Conservation (phyloP, 2,329 filamentous ascomycete species). For the Calonectria fujianensis region DNA sequence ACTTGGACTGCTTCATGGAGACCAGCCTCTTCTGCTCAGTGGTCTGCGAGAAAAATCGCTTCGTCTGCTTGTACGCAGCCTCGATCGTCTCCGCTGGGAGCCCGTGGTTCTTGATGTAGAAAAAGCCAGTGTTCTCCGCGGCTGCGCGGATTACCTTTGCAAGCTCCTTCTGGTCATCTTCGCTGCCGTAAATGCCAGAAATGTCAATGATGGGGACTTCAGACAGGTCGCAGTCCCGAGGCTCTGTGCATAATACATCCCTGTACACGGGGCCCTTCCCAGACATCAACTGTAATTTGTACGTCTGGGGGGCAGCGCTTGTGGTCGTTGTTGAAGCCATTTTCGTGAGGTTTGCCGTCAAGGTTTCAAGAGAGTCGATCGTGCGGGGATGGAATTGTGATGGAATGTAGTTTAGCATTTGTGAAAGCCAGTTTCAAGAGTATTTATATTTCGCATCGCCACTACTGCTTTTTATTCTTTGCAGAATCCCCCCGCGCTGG, state of each 20-base stretch:
- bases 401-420: not conserved
- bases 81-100: constrained; percentile 59
- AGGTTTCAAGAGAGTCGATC: not conserved
- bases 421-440: not conserved
- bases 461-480: not conserved
- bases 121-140: constrained; percentile 72
- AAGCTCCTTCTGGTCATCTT: constrained; percentile 61
- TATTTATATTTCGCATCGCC: not conserved
- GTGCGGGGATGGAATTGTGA: not conserved
- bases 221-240: constrained; percentile 45
- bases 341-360: not conserved
- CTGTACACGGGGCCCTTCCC: constrained; percentile 1
- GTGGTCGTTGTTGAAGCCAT: constrained; percentile 4
- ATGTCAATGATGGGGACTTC: constrained; percentile 75
- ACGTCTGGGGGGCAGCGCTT: not conserved
- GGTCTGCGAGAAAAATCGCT: constrained; percentile 70
- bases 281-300: constrained; percentile 14
- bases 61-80: constrained; percentile 58
- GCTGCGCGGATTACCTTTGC: constrained; percentile 66
- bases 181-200: constrained; percentile 61
- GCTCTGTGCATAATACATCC: constrained; percentile 2
- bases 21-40: constrained; percentile 64
- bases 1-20: constrained; percentile 57
- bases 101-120: constrained; percentile 72
- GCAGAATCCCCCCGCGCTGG: too few relatives aligned